phyloP scores from a whole-genome alignment of 1,284 basidiomycete species.

The Apiotrichum laibachii region DNA sequence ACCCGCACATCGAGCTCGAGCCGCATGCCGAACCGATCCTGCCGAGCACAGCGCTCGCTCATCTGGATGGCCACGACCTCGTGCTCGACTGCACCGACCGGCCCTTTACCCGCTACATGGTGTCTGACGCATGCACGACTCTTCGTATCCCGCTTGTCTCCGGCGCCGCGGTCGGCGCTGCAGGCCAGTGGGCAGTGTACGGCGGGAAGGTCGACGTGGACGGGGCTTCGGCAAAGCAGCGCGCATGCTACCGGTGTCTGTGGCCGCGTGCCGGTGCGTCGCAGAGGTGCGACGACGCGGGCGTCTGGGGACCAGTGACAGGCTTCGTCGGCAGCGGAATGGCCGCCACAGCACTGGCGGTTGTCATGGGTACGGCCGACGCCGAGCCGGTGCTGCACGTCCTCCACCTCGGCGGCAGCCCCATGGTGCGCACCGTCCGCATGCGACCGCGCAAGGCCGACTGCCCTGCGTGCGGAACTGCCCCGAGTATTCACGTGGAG shows the following conservation, averaged over 20 bases:
- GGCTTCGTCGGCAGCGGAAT: conserved; percentile 89
- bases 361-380: conserved; percentile 68
- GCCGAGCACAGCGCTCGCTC: conserved; percentile 60
- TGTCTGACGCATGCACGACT: conserved; percentile 83
- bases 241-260: conserved; percentile 92
- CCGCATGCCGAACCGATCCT: conserved; percentile 59
- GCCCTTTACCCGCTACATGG: conserved; percentile 82
- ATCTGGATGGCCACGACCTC: conserved; percentile 68
- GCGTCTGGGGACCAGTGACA: conserved; percentile 84
- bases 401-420: conserved; percentile 32
- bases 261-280: conserved; percentile 67
- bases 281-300: conserved; percentile 78
- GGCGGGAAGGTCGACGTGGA: no score
- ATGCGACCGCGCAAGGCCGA: conserved; percentile 59
- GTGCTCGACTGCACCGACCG: conserved; percentile 97
- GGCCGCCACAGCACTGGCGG: conserved; percentile 83
- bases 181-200: conserved; percentile 86
- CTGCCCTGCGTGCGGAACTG: conserved; percentile 40
- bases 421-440: conserved; percentile 78
- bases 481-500: conserved; percentile 32
- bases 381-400: conserved; percentile 55
- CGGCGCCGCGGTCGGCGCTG: conserved; percentile 86
- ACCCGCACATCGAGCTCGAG: conserved; percentile 62
- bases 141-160: conserved; percentile 78
- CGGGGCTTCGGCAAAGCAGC: no score